A percentile compares a stretch with the other conserved stretches of the same genome.
Conservation (phyloP, 305 asterid species). For the Rubia peregrina region DNA sequence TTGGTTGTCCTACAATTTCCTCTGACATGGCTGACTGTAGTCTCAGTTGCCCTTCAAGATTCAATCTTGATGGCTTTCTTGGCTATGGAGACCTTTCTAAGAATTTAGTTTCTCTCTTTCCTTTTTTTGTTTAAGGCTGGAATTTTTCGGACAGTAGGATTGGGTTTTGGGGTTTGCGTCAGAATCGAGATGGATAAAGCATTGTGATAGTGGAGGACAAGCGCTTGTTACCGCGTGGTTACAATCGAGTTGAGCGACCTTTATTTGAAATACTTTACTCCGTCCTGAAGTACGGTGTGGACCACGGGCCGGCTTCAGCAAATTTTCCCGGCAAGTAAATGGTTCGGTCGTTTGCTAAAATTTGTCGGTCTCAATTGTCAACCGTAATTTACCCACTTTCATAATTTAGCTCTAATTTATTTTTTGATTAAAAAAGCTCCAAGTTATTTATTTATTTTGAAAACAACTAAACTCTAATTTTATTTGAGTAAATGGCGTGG, state of each 20-base stretch:
- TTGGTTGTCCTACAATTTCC: conserved; percentile 8
- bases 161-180: conserved; percentile 3
- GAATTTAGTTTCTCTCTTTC: not conserved
- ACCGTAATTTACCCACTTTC: no score
- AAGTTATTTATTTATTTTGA: no score
- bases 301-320: no score
- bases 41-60: conserved; percentile 5
- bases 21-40: conserved; percentile 21
- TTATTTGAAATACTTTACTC: no score
- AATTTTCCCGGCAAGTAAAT: no score
- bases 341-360: no score
- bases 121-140: not conserved
- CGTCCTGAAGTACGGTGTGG: no score
- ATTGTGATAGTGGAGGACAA: not conserved
- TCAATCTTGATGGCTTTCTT: conserved; percentile 19
- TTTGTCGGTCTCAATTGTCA: no score
- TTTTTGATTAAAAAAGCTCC: no score
- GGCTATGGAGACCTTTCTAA: not conserved
- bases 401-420: no score
- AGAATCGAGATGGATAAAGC: not conserved
- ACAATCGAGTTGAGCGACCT: not conserved
- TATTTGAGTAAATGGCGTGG: no score
- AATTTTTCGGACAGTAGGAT: not conserved
- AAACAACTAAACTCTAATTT: no score
- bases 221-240: conserved; percentile 5